These are phyloP conservation scores for Pseudogymnoascus sp. DNA, from an alignment of 2,329 filamentous ascomycete species.

Conservation along the genomic window DNA sequence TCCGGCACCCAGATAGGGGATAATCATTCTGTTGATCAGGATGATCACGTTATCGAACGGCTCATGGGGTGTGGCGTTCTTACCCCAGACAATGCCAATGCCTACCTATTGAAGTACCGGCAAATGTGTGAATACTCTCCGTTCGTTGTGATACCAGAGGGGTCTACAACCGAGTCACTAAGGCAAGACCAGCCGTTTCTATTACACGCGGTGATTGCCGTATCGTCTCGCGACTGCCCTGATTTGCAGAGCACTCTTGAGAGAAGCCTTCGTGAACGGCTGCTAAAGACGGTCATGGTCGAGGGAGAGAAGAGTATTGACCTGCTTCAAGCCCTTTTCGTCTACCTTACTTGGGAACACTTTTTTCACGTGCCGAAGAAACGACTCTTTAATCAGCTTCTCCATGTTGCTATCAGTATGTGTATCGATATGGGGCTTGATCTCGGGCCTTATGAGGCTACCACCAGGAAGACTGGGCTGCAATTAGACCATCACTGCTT, in stretches of 20 bases:
- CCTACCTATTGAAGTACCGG: neutral
- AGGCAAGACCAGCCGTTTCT: conserved; percentile 17
- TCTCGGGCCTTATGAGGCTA: conserved; percentile 14
- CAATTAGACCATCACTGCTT: neutral
- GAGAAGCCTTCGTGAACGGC: neutral
- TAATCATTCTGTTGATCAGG: neutral
- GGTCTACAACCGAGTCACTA: conserved; percentile 10
- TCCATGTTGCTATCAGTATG: conserved; percentile 21
- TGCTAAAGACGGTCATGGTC: conserved; percentile 13
- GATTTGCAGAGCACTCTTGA: neutral
- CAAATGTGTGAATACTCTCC: conserved; percentile 18
- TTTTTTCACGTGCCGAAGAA: conserved; percentile 18
- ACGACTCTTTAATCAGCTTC: conserved; percentile 19
- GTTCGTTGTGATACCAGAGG: conserved; percentile 18
- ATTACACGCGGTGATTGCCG: conserved; percentile 18
- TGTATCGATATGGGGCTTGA: conserved; percentile 19
- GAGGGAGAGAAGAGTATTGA: conserved; percentile 24
- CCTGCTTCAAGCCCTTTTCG: conserved; percentile 24
- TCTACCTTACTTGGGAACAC: conserved; percentile 23
- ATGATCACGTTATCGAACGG: neutral
- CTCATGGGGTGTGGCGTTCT: neutral
- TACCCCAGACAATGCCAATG: neutral
- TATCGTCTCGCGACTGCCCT: neutral
- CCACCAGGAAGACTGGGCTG: conserved; percentile 12
- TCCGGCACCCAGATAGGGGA: neutral